phyloP scores from a whole-genome alignment of 441 rosid species.

The Croton setiger region DNA sequence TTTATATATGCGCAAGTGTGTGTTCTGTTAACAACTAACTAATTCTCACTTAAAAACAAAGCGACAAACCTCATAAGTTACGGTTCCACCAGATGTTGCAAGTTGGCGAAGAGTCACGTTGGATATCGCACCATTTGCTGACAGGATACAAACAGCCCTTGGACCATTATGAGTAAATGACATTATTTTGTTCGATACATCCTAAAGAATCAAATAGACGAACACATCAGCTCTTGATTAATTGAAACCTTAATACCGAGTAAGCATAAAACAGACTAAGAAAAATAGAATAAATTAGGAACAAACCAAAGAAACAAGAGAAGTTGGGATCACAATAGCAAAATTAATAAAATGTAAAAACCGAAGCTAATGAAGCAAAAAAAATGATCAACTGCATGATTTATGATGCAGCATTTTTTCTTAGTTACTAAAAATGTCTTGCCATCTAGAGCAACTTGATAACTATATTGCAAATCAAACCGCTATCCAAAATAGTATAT shows the following conservation, averaged over 20 bases:
- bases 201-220: constrained; percentile 26
- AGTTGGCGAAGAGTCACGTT: constrained; percentile 65
- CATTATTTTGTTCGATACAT: constrained; percentile 41
- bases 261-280: constrained; percentile 1
- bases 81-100: constrained; percentile 59
- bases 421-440: neutral
- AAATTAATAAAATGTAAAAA: constrained; percentile 2
- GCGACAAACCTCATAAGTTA: constrained; percentile 61
- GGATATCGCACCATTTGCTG: constrained; percentile 64
- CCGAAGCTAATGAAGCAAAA: neutral
- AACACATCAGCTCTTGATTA: neutral
- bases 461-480: neutral
- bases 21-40: neutral
- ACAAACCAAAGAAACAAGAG: neutral
- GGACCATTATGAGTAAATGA: constrained; percentile 42
- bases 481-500: neutral
- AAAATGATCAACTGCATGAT: neutral
- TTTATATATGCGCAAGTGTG: neutral
- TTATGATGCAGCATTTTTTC: neutral
- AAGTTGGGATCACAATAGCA: neutral
- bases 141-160: constrained; percentile 53
- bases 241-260: neutral
- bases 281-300: neutral
- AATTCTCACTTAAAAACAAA: neutral
- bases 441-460: neutral